Base-by-base conservation (phyloP, 768 basidiomycete species). In the Lactarius hengduanensis region DNA sequence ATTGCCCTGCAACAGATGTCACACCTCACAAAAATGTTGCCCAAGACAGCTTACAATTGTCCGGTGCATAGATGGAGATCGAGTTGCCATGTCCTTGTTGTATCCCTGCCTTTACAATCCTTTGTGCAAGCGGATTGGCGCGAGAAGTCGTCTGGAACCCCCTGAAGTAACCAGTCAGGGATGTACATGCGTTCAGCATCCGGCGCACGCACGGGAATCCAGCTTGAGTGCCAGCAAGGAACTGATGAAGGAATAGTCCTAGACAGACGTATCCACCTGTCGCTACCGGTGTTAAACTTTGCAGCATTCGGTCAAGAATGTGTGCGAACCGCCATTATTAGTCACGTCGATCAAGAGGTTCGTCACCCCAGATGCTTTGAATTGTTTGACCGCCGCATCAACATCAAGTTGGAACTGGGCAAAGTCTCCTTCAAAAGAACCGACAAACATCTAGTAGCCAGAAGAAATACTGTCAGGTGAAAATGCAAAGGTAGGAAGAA, bases 211-310 rank as follows among this genome's bases (percentile, higher is more conserved):
- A 86, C 84, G 83, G 80, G 67, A 82, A 82, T 3, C 81, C 83
- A 43, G 83, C 76, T n/a, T 78, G 74, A 0, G 78, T 76, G 5
- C 85, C 87, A 9, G 81, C 80, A 28, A 89, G 78, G 71, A 79
- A 86, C 59, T 80, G 80, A 67, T 86, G 84, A 57, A 89, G 75
- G 77, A 86, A 87, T 41, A 82, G 79, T 1, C 85, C 86, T 13
- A 88, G 78, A 71, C 86, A 87, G 9, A 88, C 78, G 62, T 81
- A 85, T 28, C 87, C 87, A 63, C 86, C 86, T 68, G 30, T 20
- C 4, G 41, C 5, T 4, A 16, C 18, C 9, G 20, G 28, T 1
- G 18, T 62, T 41, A 62, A 28, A 56, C 3, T 18, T n/a, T 54
- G 5, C 34, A 18, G 34, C 18, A 22, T 36, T 28, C 16, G 20